Conservation (phyloP, 805 yeast species). For the Phaffomyces antillensis region DNA sequence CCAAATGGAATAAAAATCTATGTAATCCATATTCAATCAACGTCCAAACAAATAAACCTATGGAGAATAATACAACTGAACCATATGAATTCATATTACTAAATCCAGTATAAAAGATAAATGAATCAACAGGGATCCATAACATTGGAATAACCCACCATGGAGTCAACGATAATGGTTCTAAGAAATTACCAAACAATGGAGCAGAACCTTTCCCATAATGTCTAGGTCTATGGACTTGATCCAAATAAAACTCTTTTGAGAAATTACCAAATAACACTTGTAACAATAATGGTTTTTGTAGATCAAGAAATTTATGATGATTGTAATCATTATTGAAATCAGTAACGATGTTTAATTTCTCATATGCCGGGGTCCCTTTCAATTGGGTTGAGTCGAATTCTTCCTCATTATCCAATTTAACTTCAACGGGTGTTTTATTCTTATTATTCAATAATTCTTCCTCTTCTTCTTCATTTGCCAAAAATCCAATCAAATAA, state of each 20-base stretch:
- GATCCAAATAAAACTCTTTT: conserved; percentile 88
- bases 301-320: conserved; percentile 83
- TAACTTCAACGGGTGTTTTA: conserved; percentile 49
- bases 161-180: conserved; percentile 84
- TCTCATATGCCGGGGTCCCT: conserved; percentile 65
- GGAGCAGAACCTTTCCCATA: conserved; percentile 97
- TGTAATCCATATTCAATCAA: conserved; percentile 82
- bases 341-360: conserved; percentile 75
- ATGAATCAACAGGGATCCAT: conserved; percentile 82
- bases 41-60: conserved; percentile 94
- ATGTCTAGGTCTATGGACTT: conserved; percentile 96
- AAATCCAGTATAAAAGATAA: conserved; percentile 53
- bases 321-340: conserved; percentile 58
- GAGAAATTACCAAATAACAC: conserved; percentile 68
- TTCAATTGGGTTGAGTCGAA: conserved; percentile 51
- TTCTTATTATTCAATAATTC: conserved; percentile 58
- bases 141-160: conserved; percentile 88
- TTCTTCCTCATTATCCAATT: conserved; percentile 31
- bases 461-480: conserved; percentile 70
- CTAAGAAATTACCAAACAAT: conserved; percentile 88
- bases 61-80: conserved; percentile 51
- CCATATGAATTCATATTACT: conserved; percentile 35
- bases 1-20: conserved; percentile 90
- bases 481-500: conserved; percentile 74
- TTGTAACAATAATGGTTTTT: conserved; percentile 74